These are phyloP conservation scores for Westerdykella ornata DNA, from an alignment of 2,329 filamentous ascomycete genomes.

Conservation along the genomic window DNA sequence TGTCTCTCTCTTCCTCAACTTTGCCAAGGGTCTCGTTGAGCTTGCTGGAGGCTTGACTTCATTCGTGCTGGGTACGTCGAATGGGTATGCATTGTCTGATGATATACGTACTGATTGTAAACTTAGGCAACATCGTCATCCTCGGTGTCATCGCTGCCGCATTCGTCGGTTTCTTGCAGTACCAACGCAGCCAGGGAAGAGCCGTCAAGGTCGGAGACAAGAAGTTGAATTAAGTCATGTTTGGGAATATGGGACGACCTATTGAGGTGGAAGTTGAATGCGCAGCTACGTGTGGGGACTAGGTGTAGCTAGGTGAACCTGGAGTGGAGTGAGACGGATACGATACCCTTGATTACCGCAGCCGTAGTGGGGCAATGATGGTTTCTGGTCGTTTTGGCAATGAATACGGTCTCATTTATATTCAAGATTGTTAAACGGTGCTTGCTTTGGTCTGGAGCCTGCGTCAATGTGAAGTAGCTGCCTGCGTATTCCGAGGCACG, in stretches of 20 bases:
- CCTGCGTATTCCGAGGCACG: no score
- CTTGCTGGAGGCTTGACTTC: conserved; percentile 29
- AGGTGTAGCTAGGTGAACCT: no score
- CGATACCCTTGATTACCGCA: no score
- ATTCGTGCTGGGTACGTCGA: conserved; percentile 27
- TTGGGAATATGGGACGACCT: background rate
- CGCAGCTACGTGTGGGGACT: no score
- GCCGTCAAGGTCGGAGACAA: conserved; percentile 33
- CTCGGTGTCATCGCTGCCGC: conserved; percentile 28
- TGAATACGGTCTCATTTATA: no score
- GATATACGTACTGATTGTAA: conserved; percentile 6
- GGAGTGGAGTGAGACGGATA: no score
- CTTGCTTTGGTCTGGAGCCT: no score
- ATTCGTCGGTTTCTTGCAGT: conserved; percentile 32
- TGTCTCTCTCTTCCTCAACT: conserved; percentile 27
- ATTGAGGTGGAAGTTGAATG: no score
- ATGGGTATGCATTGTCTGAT: background rate
- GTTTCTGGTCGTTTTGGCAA: no score
- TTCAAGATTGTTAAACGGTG: no score
- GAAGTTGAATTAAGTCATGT: conserved; percentile 28
- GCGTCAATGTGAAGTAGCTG: no score
- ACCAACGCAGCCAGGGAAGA: conserved; percentile 32
- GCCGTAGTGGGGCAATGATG: no score
- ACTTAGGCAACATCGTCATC: conserved; percentile 31
- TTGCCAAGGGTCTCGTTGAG: conserved; percentile 29